Percentiles rank a stretch among this genome's conserved stretches.
Conservation (phyloP, 1,139 yeast species). For the Pneumocystis murina region DNA sequence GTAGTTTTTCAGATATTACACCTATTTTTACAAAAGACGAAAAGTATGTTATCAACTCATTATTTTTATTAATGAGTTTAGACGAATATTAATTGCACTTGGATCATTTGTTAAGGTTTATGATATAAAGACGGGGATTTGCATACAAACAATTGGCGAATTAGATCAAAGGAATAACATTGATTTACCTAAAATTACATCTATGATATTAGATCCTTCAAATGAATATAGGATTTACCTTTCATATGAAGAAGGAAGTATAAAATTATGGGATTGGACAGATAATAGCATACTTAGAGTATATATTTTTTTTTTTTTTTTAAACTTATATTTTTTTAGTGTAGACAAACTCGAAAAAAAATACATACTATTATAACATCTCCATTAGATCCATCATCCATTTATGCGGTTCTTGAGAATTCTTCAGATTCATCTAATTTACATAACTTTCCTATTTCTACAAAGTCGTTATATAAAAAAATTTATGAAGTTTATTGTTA, state of each 20-base stretch:
- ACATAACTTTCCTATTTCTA: background rate
- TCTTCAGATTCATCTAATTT: background rate
- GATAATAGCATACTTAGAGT: conserved; percentile 5
- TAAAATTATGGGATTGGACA: conserved; percentile 11
- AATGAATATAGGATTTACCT: conserved; percentile 7
- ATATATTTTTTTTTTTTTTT: background rate
- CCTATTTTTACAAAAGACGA: conserved; percentile 1
- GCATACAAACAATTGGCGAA: conserved; percentile 1
- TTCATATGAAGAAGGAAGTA: conserved; percentile 4
- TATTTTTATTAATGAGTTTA: conserved; percentile 2
- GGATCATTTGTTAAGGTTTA: conserved; percentile 8
- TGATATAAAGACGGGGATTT: conserved; percentile 7
- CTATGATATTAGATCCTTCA: conserved; percentile 7
- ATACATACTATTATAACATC: background rate
- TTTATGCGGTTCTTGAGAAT: background rate
- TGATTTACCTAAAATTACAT: conserved; percentile 2
- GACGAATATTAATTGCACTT: conserved; percentile 6
- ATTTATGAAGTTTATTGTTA: background rate
- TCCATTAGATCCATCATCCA: background rate
- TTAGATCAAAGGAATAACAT: background rate
- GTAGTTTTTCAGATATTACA: background rate
- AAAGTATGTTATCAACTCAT: background rate
- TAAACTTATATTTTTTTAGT: background rate
- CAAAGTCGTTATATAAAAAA: background rate
- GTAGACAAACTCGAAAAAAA: background rate